Conservation (phyloP, 352 stramenopile genomes). For the Pythium folliculosum region DNA sequence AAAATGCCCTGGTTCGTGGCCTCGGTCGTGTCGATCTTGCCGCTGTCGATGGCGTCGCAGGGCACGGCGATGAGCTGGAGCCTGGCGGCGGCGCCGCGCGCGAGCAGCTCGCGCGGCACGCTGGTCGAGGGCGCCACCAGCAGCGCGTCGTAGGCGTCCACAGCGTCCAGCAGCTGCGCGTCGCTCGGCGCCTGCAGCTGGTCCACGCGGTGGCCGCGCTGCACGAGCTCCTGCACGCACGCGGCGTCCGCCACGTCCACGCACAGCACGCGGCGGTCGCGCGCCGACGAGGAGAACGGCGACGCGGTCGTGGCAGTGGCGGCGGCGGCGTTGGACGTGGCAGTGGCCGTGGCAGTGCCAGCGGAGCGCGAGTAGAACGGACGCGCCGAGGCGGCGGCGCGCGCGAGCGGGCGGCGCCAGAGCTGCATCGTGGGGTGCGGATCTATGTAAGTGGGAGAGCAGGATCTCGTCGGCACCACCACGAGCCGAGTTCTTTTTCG, state of each 20-base stretch:
- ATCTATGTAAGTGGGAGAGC: neutral
- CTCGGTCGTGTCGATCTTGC: constrained; percentile 70
- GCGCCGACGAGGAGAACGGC: neutral
- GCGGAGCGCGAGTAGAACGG: constrained; percentile 20
- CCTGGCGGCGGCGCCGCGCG: constrained; percentile 40
- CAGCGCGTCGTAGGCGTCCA: constrained; percentile 63
- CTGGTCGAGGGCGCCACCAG: constrained; percentile 50
- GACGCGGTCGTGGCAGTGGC: neutral
- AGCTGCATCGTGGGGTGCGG: constrained; percentile 1
- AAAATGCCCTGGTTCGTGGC: constrained; percentile 75
- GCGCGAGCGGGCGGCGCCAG: constrained; percentile 12
- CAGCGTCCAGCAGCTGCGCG: constrained; percentile 34
- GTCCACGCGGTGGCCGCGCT: constrained; percentile 68
- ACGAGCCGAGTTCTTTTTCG: constrained; percentile 6
- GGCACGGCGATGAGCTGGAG: constrained; percentile 62
- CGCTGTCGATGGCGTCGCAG: constrained; percentile 56
- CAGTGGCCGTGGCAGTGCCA: neutral
- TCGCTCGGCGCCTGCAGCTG: constrained; percentile 41
- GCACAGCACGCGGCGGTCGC: constrained; percentile 52
- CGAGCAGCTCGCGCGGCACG: constrained; percentile 47
- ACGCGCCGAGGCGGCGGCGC: neutral
- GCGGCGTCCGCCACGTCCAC: constrained; percentile 58
- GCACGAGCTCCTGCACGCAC: constrained; percentile 70
- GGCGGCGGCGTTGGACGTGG: neutral
- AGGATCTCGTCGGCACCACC: neutral